Percentiles rank a stretch among this genome's conserved stretches.
Conservation (phyloP, 176 grass and related monocot species). For the Puccinellia tenuiflora region DNA sequence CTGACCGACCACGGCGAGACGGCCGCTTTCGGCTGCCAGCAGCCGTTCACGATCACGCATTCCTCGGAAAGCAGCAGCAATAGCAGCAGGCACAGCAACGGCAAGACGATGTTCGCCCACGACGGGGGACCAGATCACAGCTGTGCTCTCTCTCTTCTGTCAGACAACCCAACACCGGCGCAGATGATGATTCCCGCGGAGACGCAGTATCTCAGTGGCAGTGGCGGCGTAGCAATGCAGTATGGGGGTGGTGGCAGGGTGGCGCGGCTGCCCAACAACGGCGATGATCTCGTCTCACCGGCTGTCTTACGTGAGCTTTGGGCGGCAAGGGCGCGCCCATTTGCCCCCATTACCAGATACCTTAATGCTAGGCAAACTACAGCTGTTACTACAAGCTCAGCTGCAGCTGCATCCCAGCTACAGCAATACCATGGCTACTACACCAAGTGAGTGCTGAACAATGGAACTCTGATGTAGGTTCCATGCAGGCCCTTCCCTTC, state of each 20-base stretch:
- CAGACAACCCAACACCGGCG: conserved; percentile 47
- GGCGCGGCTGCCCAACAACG: background rate
- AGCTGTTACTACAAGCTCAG: conserved; percentile 3
- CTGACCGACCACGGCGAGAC: conserved; percentile 10
- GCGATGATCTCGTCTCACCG: conserved; percentile 41
- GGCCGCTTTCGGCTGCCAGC: conserved; percentile 10
- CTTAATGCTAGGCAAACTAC: too few species aligned
- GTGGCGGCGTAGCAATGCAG: background rate
- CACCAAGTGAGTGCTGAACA: conserved; percentile 29
- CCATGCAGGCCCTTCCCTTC: conserved; percentile 51
- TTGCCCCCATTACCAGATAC: background rate
- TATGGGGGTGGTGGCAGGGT: conserved; percentile 13
- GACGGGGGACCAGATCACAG: conserved; percentile 29
- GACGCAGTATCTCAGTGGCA: conserved; percentile 31
- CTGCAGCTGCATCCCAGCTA: background rate
- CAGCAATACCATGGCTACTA: conserved; percentile 55
- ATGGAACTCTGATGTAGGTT: conserved; percentile 29
- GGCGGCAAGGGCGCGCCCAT: conserved; percentile 2
- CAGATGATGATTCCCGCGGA: conserved; percentile 31
- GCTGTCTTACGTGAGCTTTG: conserved; percentile 38
- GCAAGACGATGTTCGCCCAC: conserved; percentile 31
- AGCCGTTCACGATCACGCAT: conserved; percentile 39
- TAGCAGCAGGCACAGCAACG: conserved; percentile 42
- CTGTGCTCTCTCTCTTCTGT: conserved; percentile 98
- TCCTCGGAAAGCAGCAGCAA: conserved; percentile 54